Conservation (phyloP, 2,329 filamentous ascomycete species). For the Capronia americana region DNA sequence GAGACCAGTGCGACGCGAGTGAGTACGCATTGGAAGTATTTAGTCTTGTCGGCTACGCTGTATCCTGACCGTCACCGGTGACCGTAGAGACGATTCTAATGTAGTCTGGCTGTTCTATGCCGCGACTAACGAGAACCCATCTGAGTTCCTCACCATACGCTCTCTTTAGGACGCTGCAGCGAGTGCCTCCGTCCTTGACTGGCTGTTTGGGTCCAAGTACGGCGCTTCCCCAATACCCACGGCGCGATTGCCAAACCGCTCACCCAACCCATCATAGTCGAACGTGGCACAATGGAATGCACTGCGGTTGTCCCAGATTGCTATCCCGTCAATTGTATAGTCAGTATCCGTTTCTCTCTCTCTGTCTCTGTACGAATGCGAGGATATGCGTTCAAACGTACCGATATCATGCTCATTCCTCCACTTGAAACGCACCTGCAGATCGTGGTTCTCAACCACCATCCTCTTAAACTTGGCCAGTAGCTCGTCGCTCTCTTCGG, state of each 20-base stretch:
- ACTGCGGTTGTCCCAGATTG: constrained; percentile 47
- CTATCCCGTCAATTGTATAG: constrained; percentile 19
- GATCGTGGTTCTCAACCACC: constrained; percentile 58
- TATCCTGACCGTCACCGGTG: too few species aligned
- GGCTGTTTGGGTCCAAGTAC: constrained; percentile 45
- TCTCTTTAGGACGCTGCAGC: background rate
- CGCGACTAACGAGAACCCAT: too few species aligned
- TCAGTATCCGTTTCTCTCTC: constrained; percentile 2
- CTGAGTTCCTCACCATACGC: too few species aligned
- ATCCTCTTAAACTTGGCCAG: constrained; percentile 52
- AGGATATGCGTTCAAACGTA: constrained; percentile 34
- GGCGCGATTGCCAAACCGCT: constrained; percentile 43
- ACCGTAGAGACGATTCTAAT: too few species aligned
- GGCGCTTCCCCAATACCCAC: constrained; percentile 46
- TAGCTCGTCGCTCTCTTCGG: constrained; percentile 51
- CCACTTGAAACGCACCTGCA: constrained; percentile 59
- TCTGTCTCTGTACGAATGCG: background rate
- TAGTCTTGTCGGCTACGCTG: too few species aligned
- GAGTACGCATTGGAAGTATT: too few species aligned
- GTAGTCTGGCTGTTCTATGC: too few species aligned
- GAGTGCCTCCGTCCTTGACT: constrained; percentile 33
- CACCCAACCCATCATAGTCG: constrained; percentile 44
- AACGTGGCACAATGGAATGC: constrained; percentile 44
- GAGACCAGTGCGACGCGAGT: too few species aligned
- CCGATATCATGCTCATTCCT: constrained; percentile 56